phyloP scores from a whole-genome alignment of 768 basidiomycete species.

The Tricholoma sp. region DNA sequence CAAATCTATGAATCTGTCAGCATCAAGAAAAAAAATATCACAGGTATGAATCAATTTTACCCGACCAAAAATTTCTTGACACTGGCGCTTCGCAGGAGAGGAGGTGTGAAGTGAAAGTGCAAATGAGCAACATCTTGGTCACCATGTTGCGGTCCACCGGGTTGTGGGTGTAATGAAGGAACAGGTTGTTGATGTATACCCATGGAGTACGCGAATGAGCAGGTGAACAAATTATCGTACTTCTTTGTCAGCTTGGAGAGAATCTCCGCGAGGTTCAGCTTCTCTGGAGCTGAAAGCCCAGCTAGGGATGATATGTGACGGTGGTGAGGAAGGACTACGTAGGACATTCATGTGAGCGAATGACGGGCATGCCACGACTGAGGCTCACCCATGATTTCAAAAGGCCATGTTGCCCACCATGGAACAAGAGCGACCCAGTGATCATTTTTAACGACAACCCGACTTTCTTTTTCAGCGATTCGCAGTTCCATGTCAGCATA shows the following conservation, averaged over 20 bases:
- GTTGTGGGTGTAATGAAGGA: constrained; percentile 25
- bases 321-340: constrained; percentile 66
- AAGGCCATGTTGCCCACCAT: constrained; percentile 97
- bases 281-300: constrained; percentile 59
- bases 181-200: constrained; percentile 85
- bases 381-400: constrained; percentile 68
- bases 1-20: constrained; percentile 49
- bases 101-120: constrained; percentile 85
- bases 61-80: constrained; percentile 90
- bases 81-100: constrained; percentile 73
- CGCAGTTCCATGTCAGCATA: constrained; percentile 66
- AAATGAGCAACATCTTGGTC: constrained; percentile 66
- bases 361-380: not conserved
- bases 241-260: constrained; percentile 58
- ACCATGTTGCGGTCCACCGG: constrained; percentile 17
- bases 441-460: constrained; percentile 67
- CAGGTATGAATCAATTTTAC: constrained; percentile 33
- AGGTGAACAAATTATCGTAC: constrained; percentile 78
- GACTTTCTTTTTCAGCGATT: constrained; percentile 36
- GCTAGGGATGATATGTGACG: constrained; percentile 74
- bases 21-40: not conserved
- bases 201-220: constrained; percentile 93
- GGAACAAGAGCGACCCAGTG: constrained; percentile 85
- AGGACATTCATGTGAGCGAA: constrained; percentile 3
- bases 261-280: constrained; percentile 58